phyloP scores from a whole-genome alignment of 1,284 basidiomycete species.

The Agroathelia rolfsii region DNA sequence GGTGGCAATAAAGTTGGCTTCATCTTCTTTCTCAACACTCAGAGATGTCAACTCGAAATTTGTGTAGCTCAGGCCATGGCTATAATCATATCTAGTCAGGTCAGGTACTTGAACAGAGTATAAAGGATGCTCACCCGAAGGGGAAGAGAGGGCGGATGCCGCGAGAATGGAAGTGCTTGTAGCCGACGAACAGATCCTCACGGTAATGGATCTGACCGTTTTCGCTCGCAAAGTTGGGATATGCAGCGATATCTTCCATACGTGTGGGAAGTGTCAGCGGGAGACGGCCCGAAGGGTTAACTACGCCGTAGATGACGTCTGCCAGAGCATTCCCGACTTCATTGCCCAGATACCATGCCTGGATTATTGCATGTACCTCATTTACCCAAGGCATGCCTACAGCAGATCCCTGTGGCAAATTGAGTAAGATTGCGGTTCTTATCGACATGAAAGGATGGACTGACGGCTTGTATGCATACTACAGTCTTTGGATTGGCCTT shows the following conservation, averaged over 20 bases:
- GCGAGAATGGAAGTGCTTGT: constrained; percentile 58
- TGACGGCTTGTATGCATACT: constrained; percentile 59
- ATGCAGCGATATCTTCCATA: constrained; percentile 58
- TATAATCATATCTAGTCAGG: background rate
- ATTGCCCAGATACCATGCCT: constrained; percentile 69
- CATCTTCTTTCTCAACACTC: constrained; percentile 5
- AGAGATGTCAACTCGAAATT: background rate
- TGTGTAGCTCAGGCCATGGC: background rate
- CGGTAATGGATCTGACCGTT: constrained; percentile 56
- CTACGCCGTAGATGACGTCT: constrained; percentile 62
- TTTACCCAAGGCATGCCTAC: constrained; percentile 59
- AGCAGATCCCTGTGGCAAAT: constrained; percentile 41
- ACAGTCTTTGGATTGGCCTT: constrained; percentile 54
- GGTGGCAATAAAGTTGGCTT: background rate
- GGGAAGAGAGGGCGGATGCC: constrained; percentile 52
- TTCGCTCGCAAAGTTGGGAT: constrained; percentile 48
- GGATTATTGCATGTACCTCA: constrained; percentile 41
- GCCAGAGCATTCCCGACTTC: constrained; percentile 67
- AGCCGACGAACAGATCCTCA: constrained; percentile 63
- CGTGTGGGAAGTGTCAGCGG: constrained; percentile 58
- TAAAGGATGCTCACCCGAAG: constrained; percentile 42
- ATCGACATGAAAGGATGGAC: constrained; percentile 13
- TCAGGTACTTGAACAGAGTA: background rate
- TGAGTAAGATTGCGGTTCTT: constrained; percentile 3
- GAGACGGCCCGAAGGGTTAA: constrained; percentile 64